Conservation (phyloP, 169 alveolate species). For the Eimeria acervulina region DNA sequence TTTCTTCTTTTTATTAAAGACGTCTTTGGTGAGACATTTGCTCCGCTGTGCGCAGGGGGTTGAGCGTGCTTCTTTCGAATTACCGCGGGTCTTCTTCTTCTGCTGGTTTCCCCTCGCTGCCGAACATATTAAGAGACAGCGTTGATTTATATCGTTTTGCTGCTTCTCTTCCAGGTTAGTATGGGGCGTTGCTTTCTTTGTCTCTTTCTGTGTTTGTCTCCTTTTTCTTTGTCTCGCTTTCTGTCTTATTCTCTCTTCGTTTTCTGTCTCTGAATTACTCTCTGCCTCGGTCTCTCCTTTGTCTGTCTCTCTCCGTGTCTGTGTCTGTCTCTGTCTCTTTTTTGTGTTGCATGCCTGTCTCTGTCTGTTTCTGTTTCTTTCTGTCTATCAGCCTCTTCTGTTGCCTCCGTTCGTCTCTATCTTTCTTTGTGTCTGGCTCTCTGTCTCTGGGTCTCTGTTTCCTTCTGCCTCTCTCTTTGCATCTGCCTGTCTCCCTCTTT, state of each 20-base stretch:
- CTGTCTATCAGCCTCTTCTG: not conserved
- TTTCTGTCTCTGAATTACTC: not conserved
- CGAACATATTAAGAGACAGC: not conserved
- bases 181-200: not conserved
- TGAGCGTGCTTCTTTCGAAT: not conserved
- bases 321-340: too few relatives aligned
- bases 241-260: not conserved
- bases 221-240: not conserved
- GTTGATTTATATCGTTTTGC: not conserved
- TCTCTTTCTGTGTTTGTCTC: not conserved
- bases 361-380: not conserved
- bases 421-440: not conserved
- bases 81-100: conserved; percentile 53
- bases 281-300: not conserved
- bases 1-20: not conserved
- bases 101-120: not conserved
- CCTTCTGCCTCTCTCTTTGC: not conserved
- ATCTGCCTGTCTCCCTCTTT: not conserved
- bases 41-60: conserved; percentile 35
- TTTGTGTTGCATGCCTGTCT: too few relatives aligned
- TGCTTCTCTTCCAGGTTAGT: not conserved
- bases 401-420: not conserved
- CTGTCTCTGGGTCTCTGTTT: not conserved
- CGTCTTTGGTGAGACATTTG: too few relatives aligned
- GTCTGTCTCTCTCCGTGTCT: not conserved